Conservation (phyloP, 371 early-diverging fungal species). For the Circinella umbellata region DNA sequence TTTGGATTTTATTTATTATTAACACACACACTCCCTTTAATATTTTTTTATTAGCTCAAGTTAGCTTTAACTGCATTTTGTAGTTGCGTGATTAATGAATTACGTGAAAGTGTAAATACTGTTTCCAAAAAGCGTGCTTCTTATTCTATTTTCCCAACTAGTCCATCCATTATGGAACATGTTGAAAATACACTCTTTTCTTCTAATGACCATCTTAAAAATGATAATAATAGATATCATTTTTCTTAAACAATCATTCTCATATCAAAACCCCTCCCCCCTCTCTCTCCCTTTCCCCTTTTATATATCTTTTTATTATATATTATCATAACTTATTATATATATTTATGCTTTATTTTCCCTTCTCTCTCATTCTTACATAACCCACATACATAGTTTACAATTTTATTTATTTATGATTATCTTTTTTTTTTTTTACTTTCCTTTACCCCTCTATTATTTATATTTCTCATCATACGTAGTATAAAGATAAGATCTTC, state of each 20-base stretch:
- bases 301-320: no score
- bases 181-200: background rate
- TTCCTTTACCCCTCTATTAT: no score
- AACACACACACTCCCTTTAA: no score
- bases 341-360: no score
- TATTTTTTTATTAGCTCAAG: conserved; percentile 21
- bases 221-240: background rate
- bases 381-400: no score
- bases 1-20: no score
- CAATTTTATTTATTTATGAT: no score
- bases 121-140: conserved; percentile 13
- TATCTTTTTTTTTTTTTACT: no score
- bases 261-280: background rate
- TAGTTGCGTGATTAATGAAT: conserved; percentile 37
- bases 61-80: conserved; percentile 28
- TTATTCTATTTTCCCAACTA: background rate
- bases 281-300: background rate
- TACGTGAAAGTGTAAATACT: conserved; percentile 31
- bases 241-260: background rate
- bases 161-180: conserved; percentile 3
- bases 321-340: no score
- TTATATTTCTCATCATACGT: no score
- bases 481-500: no score
- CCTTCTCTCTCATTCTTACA: no score
- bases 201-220: background rate